Evolutionary conservation across 2,329 filamentous ascomycete species (phyloP).

Genomic region (Aschersonia sp.): DNA sequence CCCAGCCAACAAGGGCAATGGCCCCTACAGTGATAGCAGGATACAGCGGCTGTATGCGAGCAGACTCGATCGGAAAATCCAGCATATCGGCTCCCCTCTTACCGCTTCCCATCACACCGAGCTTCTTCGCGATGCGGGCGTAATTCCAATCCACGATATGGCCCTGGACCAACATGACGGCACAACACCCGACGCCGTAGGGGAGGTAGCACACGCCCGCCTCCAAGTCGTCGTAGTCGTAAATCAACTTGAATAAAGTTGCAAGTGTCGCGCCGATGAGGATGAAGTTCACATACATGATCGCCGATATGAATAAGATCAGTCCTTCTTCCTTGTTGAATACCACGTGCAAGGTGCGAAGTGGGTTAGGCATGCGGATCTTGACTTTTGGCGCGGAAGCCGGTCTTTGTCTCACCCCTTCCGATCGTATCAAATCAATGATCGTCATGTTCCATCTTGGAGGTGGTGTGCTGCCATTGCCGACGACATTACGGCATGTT

Average conservation of each 20-base stretch:
- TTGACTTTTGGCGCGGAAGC: conserved; percentile 22
- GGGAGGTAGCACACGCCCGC: conserved; percentile 41
- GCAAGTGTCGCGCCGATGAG: conserved; percentile 37
- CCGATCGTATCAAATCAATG: conserved; percentile 29
- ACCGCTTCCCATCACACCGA: conserved; percentile 46
- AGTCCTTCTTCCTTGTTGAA: conserved; percentile 43
- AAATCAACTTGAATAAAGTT: conserved; percentile 35
- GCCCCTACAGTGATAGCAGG: conserved; percentile 41
- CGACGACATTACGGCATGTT: conserved; percentile 44
- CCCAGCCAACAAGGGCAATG: conserved; percentile 37
- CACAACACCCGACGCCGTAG: conserved; percentile 34
- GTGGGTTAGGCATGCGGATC: conserved; percentile 39
- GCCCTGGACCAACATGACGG: conserved; percentile 39
- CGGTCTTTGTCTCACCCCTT: conserved; percentile 17
- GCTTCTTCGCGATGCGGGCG: conserved; percentile 44
- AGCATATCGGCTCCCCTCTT: conserved; percentile 38
- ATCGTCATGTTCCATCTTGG: conserved; percentile 43
- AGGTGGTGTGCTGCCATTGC: conserved; percentile 46
- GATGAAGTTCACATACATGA: conserved; percentile 43
- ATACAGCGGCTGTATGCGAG: conserved; percentile 37
- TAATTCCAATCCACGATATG: conserved; percentile 55
- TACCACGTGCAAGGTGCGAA: conserved; percentile 37
- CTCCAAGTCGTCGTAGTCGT: conserved; percentile 33
- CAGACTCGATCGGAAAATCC: conserved; percentile 39
- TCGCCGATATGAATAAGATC: conserved; percentile 34